Percentiles rank a stretch among this genome's conserved stretches.
phyloP scores from a whole-genome alignment of 768 basidiomycete species.

The Agrocybe praecox region DNA sequence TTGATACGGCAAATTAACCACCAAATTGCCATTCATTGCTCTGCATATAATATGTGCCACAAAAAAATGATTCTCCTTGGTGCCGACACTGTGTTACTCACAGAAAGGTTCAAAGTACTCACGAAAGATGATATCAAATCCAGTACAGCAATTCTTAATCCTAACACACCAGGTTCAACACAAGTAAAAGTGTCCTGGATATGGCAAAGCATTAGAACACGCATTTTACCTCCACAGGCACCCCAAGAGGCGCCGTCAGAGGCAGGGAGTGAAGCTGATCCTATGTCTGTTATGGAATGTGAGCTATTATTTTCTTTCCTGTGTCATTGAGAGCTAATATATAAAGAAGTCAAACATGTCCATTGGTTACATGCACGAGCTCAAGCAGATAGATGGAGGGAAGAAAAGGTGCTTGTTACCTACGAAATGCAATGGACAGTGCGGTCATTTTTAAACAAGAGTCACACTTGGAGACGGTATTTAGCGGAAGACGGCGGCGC shows the following conservation, averaged over 20 bases:
- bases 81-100: not conserved
- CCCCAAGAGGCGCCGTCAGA: not conserved
- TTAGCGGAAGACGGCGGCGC: not conserved
- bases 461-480: not conserved
- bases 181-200: slow-evolving; percentile 11
- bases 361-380: slow-evolving; percentile 19
- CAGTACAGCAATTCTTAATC: slow-evolving; percentile 16
- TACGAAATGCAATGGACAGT: slow-evolving; percentile 8
- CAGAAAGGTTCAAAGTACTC: not conserved
- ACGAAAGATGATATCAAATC: slow-evolving; percentile 6
- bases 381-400: slow-evolving; percentile 7
- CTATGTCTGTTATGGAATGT: slow-evolving; percentile 8
- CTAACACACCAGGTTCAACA: slow-evolving; percentile 12
- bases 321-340: not conserved
- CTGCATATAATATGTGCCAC: slow-evolving; percentile 1
- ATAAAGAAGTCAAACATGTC: slow-evolving; percentile 9
- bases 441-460: not conserved
- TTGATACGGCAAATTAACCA: not conserved
- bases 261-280: not conserved
- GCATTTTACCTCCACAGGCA: not conserved
- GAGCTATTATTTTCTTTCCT: not conserved
- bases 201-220: not conserved
- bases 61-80: not conserved
- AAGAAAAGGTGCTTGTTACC: slow-evolving; percentile 7
- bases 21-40: not conserved